Evolutionary conservation across 768 basidiomycete genomes (phyloP).

Genomic region (Lactarius akahatsu): DNA sequence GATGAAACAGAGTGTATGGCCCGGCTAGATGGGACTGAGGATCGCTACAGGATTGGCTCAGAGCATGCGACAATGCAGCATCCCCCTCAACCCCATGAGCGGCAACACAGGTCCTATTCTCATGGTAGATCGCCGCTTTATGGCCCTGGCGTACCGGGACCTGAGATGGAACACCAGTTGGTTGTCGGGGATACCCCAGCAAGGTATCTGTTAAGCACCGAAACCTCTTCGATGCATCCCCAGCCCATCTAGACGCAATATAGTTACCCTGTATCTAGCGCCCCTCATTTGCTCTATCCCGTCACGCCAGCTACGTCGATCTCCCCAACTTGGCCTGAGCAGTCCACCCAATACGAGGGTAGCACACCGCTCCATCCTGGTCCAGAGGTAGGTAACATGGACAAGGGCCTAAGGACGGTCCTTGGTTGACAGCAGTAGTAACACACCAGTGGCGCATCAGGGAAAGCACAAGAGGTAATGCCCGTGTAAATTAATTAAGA

Average conservation of each 20-base stretch:
- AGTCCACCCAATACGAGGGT: too few relatives aligned
- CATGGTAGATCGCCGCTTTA: constrained; percentile 19
- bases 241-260: constrained; percentile 16
- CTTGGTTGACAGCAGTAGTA: too few relatives aligned
- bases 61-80: constrained; percentile 8
- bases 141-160: constrained; percentile 22
- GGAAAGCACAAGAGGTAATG: too few relatives aligned
- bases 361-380: too few relatives aligned
- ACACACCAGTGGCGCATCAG: too few relatives aligned
- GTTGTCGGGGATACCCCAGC: constrained; percentile 6
- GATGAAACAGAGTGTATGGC: constrained; percentile 41
- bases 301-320: too few relatives aligned
- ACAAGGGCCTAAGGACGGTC: too few relatives aligned
- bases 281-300: too few relatives aligned
- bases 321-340: too few relatives aligned
- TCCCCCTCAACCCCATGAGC: constrained; percentile 16
- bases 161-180: constrained; percentile 20
- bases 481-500: too few relatives aligned
- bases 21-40: constrained; percentile 18
- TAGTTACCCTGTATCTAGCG: constrained; percentile 16
- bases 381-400: too few relatives aligned
- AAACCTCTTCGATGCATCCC: constrained; percentile 12
- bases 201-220: constrained; percentile 7
- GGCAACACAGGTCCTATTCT: constrained; percentile 4
- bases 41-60: constrained; percentile 13